Evolutionary conservation across 345 rosid genomes (phyloP), one percentile per base, ranked within the genome.

Genomic region (Acer campestre): DNA sequence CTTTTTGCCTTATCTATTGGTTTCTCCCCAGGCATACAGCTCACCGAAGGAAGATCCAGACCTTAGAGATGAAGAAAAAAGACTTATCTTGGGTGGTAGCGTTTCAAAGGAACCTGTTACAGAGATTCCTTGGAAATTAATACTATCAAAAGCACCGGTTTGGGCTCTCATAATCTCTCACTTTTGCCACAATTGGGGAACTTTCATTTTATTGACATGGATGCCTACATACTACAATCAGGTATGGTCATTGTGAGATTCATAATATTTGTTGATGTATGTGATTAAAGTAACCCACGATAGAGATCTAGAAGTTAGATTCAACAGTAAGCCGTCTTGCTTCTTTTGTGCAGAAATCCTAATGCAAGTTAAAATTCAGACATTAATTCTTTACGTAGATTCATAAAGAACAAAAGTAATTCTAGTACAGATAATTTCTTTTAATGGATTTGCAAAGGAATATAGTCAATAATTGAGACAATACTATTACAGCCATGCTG

Each of bases 151-250:
- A 81, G 87, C 98, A 31, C 93, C 99, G 65, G 99, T 95, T 68
- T 95, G 99, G 98, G 99, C 99, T 78, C 94, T 93, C 67, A 95
- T 93, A 70, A 80, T 93, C 80, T 95, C 97, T 11, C 99, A 95
- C 83, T 95, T 95, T 84, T 95, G 98, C 84, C 99, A 95, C 80
- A 95, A 95, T 67, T 95, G 99, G 99, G 99, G 99, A 80, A 93
- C 99, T 9, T 95, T 95, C 82, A 92, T 95, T 81, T 90, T 95
- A 71, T 81, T 93, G 78, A 95, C 99, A 35, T 95, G 99, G 99
- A 95, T 95, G 99, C 99, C 99, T 16, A 93, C 97, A 23, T 93
- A 95, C 85, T 95, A 95, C 89, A 95, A 91, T 86, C 99, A 95
- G 99, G 99, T 91, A 82, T 56, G 64, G 67, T 46, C 29, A 16